Base-by-base conservation (phyloP, 2,329 filamentous ascomycete genomes). In the Neofusicoccum sp. region DNA sequence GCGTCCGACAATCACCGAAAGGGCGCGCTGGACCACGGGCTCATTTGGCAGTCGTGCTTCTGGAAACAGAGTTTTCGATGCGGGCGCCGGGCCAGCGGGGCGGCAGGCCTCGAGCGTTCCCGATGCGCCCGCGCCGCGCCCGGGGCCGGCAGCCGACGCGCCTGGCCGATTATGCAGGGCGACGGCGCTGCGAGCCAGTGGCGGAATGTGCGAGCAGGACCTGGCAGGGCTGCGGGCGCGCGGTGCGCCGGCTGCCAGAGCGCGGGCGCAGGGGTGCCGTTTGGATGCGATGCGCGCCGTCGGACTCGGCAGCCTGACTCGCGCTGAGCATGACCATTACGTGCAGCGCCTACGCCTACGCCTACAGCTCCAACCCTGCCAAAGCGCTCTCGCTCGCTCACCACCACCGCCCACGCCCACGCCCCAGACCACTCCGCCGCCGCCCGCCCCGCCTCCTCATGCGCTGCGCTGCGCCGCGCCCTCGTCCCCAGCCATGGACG, bases 401-500 rank as follows among this genome's bases (percentile, higher is more conserved):
- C 47, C 47, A 49, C 44, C 44, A 43, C 45, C 24, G 30, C 44
- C 33, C 34, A 8, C 5, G 16, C 40, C n/a, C 8, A 16, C 14
- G n/a, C n/a, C 43, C 45, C 38, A 20, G 20, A 20, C 20, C 20
- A 20, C 20, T 20, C 20, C 20, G 20, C 44, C n/a, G 7, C 34
- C 44, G 20, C 26, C 20, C 33, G 20, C 34, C 7, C 20, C 45
- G 26, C 34, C 57, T 51, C 36, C 57, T 34, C 44, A 60, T 60
- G 58, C 58, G 33, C 58, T 53, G 58, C 58, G 41, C 30, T 31
- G 26, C 38, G n/a, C 20, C 48, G 58, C 58, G 20, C n/a, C 30
- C 24, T 28, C 31, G 47, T 60, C 58, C 58, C 12, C 38, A 41
- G 34, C 26, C 58, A 60, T 60, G 58, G 58, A 60, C 58, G 38